Evolutionary conservation across 1,284 basidiomycete species (phyloP).

Genomic region (Fomitopsis pinicola): DNA sequence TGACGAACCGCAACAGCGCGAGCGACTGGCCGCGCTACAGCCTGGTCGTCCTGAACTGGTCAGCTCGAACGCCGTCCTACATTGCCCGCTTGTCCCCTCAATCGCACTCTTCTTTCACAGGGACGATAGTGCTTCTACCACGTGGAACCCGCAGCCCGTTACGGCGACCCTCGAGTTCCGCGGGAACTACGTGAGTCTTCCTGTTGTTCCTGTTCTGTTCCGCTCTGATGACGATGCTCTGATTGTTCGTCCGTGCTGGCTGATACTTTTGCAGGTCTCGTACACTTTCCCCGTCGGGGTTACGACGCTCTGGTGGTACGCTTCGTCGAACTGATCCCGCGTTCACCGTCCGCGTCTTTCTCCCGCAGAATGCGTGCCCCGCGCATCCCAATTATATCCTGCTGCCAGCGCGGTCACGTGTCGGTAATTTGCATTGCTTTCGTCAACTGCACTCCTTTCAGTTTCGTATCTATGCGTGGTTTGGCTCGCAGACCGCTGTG

Average conservation of each 20-base stretch:
- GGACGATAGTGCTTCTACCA: slow-evolving; percentile 46
- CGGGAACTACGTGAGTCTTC: slow-evolving; percentile 49
- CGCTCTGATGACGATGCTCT: not conserved
- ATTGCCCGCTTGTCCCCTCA: slow-evolving; percentile 5
- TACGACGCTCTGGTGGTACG: slow-evolving; percentile 45
- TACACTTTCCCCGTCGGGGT: slow-evolving; percentile 68
- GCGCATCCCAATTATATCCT: not conserved
- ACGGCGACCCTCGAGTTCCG: slow-evolving; percentile 66
- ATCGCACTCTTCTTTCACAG: slow-evolving; percentile 16
- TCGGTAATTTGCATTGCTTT: not conserved
- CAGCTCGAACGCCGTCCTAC: slow-evolving; percentile 1
- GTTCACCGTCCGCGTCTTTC: not conserved
- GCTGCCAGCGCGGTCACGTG: not conserved
- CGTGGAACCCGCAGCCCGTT: slow-evolving; percentile 61
- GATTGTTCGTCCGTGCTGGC: not conserved
- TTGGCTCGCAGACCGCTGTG: not conserved
- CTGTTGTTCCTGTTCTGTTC: not conserved
- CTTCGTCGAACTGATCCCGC: slow-evolving; percentile 14
- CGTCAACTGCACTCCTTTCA: slow-evolving; percentile 1
- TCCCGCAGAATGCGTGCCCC: not conserved
- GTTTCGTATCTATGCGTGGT: not conserved
- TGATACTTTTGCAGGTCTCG: slow-evolving; percentile 36
- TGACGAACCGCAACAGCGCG: slow-evolving; percentile 50
- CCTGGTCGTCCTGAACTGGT: slow-evolving; percentile 63
- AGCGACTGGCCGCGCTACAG: slow-evolving; percentile 63